Conservation (phyloP, 2,329 filamentous ascomycete species). For the Xylaria sp. region DNA sequence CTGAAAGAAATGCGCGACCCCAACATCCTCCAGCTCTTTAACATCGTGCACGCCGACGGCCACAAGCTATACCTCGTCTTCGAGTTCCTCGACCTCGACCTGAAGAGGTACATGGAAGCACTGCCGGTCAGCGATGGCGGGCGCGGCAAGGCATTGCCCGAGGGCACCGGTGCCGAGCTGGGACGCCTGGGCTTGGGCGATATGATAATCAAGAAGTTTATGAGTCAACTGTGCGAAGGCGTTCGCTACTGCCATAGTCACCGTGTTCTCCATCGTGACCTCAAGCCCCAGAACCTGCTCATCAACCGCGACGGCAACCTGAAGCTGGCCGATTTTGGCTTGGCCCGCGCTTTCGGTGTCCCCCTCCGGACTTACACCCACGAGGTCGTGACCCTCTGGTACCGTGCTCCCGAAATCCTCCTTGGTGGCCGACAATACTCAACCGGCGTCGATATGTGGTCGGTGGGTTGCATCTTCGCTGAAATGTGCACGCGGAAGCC, state of each 20-base stretch:
- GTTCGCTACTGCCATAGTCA: slow-evolving; percentile 90
- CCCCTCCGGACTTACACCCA: slow-evolving; percentile 92
- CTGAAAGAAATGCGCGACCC: slow-evolving; percentile 95
- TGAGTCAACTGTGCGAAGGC: slow-evolving; percentile 86
- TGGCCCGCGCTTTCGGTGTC: slow-evolving; percentile 90
- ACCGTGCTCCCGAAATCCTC: slow-evolving; percentile 89
- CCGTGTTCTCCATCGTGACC: slow-evolving; percentile 85
- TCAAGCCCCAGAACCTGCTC: slow-evolving; percentile 91
- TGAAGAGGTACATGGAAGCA: slow-evolving; percentile 97
- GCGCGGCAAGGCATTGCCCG: slow-evolving; percentile 84
- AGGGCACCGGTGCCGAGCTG: slow-evolving; percentile 74
- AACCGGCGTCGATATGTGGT: slow-evolving; percentile 97
- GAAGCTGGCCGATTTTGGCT: slow-evolving; percentile 90
- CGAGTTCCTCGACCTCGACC: slow-evolving; percentile 89
- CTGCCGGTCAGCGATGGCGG: slow-evolving; percentile 86
- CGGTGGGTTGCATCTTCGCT: slow-evolving; percentile 91
- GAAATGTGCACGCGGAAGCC: slow-evolving; percentile 97
- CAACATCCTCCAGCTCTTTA: slow-evolving; percentile 87
- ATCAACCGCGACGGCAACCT: slow-evolving; percentile 89
- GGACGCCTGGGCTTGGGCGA: slow-evolving; percentile 78
- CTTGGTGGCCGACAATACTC: slow-evolving; percentile 92
- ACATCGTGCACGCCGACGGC: slow-evolving; percentile 94
- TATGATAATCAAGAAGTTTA: slow-evolving; percentile 91
- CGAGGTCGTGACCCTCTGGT: slow-evolving; percentile 95
- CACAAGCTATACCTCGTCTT: slow-evolving; percentile 95